phyloP scores from a whole-genome alignment of 768 basidiomycete species.

The Russula abietina region DNA sequence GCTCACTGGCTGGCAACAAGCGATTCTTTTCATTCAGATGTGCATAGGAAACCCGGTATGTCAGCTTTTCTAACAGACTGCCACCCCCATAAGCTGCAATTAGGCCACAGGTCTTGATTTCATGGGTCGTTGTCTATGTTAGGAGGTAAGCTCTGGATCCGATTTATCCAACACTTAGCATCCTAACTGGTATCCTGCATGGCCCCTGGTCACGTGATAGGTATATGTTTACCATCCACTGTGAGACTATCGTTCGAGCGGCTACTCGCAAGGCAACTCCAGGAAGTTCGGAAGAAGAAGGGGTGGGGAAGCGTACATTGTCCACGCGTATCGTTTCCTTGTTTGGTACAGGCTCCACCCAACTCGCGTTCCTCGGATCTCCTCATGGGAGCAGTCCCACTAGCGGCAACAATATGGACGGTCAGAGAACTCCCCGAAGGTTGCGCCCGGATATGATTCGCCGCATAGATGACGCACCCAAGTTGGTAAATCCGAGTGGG shows the following conservation, averaged over 20 bases:
- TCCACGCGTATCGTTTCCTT: conserved; percentile 10
- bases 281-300: conserved; percentile 4
- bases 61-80: conserved; percentile 22
- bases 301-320: conserved; percentile 32
- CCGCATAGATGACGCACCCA: conserved; percentile 61
- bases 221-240: conserved; percentile 21
- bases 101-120: conserved; percentile 58
- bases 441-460: conserved; percentile 73
- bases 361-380: background rate
- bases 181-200: background rate
- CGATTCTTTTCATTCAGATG: conserved; percentile 72
- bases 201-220: conserved; percentile 4
- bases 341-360: conserved; percentile 5
- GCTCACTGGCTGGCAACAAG: conserved; percentile 66
- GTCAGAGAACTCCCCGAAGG: conserved; percentile 7
- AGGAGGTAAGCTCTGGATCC: conserved; percentile 47
- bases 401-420: background rate
- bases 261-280: conserved; percentile 15
- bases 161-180: background rate
- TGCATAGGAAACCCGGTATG: conserved; percentile 66
- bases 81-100: background rate
- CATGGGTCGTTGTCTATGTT: conserved; percentile 78
- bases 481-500: conserved; percentile 68
- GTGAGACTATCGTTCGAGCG: conserved; percentile 20
- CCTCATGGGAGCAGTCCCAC: background rate